Conservation (phyloP, 345 rosid species). For the Corymbia maculata region DNA sequence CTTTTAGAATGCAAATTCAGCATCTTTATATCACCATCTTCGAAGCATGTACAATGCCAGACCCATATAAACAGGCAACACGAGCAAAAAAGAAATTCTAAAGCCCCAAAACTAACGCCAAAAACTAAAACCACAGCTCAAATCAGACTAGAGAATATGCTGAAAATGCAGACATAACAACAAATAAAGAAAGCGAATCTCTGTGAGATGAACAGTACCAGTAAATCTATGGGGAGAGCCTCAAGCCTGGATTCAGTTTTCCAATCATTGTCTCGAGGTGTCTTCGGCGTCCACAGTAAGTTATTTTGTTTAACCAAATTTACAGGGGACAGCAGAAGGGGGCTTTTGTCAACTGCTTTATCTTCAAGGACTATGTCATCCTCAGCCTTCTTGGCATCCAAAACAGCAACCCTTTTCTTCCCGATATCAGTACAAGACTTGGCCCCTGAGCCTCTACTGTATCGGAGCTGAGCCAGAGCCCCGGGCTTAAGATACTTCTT, state of each 20-base stretch:
- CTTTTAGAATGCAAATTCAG: background rate
- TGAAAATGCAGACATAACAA: background rate
- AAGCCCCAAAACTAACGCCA: background rate
- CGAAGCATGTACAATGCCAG: background rate
- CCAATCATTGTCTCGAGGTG: slow-evolving; percentile 43
- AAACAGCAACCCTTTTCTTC: slow-evolving; percentile 53
- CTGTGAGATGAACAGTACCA: slow-evolving; percentile 29
- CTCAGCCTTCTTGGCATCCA: slow-evolving; percentile 29
- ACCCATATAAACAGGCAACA: background rate
- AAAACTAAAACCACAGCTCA: background rate
- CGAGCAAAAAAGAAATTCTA: background rate
- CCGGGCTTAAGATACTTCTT: slow-evolving; percentile 75
- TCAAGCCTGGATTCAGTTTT: slow-evolving; percentile 68
- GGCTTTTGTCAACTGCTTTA: slow-evolving; percentile 33
- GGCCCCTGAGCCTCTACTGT: slow-evolving; percentile 31
- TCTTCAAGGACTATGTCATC: slow-evolving; percentile 9
- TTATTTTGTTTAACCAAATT: slow-evolving; percentile 30
- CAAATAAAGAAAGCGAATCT: background rate
- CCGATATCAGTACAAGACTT: slow-evolving; percentile 71
- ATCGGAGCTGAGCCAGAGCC: slow-evolving; percentile 67
- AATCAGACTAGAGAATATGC: background rate
- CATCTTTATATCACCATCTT: background rate
- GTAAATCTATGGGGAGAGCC: slow-evolving; percentile 77
- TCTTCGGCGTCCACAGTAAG: slow-evolving; percentile 60
- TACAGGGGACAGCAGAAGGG: slow-evolving; percentile 51